A percentile compares a stretch with the other conserved stretches of the same genome.
These are phyloP conservation scores for Arabis alpina DNA, from an alignment of 345 rosid genomes.

Conservation along the genomic window DNA sequence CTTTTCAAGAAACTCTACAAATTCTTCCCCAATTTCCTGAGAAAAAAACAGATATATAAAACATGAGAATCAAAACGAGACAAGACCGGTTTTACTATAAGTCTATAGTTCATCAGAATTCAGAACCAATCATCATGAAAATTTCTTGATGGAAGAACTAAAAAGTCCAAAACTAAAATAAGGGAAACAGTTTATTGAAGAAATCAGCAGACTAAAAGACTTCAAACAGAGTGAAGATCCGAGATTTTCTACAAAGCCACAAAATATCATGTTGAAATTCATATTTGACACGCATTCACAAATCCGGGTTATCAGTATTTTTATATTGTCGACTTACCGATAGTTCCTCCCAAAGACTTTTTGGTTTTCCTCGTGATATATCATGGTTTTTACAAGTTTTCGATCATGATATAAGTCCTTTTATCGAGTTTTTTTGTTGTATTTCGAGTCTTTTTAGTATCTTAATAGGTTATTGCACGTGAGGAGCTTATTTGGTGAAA, in stretches of 20 bases:
- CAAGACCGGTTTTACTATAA: not conserved
- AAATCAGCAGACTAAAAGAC: too few relatives aligned
- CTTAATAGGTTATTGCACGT: too few relatives aligned
- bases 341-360: constrained; percentile 96
- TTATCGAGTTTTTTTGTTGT: too few relatives aligned
- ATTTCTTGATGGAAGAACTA: too few relatives aligned
- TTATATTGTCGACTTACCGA: constrained; percentile 72
- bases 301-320: not conserved
- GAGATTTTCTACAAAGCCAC: constrained; percentile 11
- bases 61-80: constrained; percentile 17
- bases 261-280: not conserved
- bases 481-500: too few relatives aligned
- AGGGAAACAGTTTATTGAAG: too few relatives aligned
- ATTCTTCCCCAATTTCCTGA: constrained; percentile 93
- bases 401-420: too few relatives aligned
- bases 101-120: too few relatives aligned
- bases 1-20: constrained; percentile 87
- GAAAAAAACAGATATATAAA: not conserved
- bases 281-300: not conserved
- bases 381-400: too few relatives aligned
- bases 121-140: too few relatives aligned
- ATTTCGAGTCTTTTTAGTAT: too few relatives aligned
- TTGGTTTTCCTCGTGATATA: constrained; percentile 82
- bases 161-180: too few relatives aligned
- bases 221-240: not conserved